Evolutionary conservation across 148 eudicot species (phyloP), one percentile per base, ranked within the genome.

Genomic region (Tetragonia tetragonoides): DNA sequence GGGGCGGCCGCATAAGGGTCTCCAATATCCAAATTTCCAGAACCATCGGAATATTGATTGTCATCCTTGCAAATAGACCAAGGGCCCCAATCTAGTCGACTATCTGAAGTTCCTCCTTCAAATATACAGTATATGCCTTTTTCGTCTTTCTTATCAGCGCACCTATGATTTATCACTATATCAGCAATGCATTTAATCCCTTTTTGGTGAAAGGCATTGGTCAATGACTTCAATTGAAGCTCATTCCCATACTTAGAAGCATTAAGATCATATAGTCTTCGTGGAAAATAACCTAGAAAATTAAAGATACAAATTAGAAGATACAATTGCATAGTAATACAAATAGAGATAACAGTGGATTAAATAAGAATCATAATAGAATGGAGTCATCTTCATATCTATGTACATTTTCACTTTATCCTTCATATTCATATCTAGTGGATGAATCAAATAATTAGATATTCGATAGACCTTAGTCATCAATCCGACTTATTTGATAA

Each of bases 141-240:
- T 34, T 66, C 7, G 5, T 66, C 69, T 66, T 66, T 64, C 38
- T 66, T 37, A 3, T 66, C 69, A 3, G 18, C 69, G 37, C 69
- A 66, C 7, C 69, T 66, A 64, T 64, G 69, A 39, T 88, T 90
- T 77, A 90, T 86, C 2, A 90, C 93, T 41, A 90, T 83, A 78
- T 90, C 93, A 6, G 90, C 93, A 14, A 90, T 16, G 17, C 76
- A 70, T 67, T 88, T 90, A 14, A 90, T 84, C 7, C 89, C 89
- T 57, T 76, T 85, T 79, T 78, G 76, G 17, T 83, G 78, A 20
- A 86, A 75, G 3, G 88, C 82, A 37, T 79, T 79, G 21, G 88
- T 83, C 34, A 88, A 64, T 23, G 85, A 1, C 68, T 81, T 82
- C 6, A 90, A 20, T 66, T 66, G n/a, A 37, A 20, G 37, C 69